Conservation (phyloP, 345 rosid genomes). For the Lepidium didymum region DNA sequence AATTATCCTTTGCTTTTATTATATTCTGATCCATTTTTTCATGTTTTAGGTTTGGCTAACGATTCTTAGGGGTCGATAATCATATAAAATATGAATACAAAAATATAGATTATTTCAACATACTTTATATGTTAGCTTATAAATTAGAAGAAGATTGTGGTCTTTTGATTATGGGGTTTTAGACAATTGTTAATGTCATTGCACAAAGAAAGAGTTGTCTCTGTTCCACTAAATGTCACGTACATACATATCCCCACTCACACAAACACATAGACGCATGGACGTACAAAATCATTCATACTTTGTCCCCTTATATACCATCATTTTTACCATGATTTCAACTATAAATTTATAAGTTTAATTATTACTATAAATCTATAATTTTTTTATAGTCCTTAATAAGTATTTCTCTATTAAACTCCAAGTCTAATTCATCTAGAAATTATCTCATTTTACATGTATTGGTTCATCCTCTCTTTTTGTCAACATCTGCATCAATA, state of each 20-base stretch:
- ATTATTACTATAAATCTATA: no score
- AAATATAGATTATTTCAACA: not conserved
- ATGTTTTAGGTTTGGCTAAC: not conserved
- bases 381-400: no score
- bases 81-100: not conserved
- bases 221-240: conserved; percentile 7
- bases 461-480: no score
- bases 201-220: conserved; percentile 10
- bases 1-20: not conserved
- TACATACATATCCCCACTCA: conserved; percentile 15
- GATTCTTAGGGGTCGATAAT: not conserved
- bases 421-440: no score
- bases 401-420: no score
- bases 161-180: not conserved
- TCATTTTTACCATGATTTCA: not conserved
- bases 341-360: not conserved
- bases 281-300: not conserved
- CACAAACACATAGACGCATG: conserved; percentile 8
- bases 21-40: not conserved
- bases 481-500: no score
- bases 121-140: not conserved
- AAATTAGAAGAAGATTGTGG: no score
- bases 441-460: no score
- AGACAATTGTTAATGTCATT: conserved; percentile 1
- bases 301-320: conserved; percentile 1